Percentiles rank a stretch among this genome's conserved stretches.
These are phyloP conservation scores for Cicer bijugum DNA, from an alignment of 306 rosid genomes.

Conservation along the genomic window DNA sequence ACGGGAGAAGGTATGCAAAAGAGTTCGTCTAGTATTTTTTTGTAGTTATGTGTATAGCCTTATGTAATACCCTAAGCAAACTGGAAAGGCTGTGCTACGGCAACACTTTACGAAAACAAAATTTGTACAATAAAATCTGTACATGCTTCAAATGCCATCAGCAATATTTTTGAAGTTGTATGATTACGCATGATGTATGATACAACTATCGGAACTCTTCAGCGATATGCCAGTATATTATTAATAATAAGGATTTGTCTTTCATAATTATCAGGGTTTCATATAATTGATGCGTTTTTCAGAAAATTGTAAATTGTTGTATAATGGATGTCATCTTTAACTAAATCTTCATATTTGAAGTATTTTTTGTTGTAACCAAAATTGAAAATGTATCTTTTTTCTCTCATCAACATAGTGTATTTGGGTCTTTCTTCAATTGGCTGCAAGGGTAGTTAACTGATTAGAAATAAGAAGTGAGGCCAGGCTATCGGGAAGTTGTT, in stretches of 20 bases:
- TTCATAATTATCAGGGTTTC: slow-evolving; percentile 14
- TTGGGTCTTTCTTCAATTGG: slow-evolving; percentile 15
- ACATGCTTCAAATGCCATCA: slow-evolving; percentile 23
- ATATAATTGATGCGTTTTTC: neutral
- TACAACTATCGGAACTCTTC: slow-evolving; percentile 17
- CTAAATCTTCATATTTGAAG: slow-evolving; percentile 12
- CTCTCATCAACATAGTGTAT: neutral
- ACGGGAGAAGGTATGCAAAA: slow-evolving; percentile 25
- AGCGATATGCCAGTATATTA: neutral
- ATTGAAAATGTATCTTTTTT: slow-evolving; percentile 1
- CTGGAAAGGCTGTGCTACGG: slow-evolving; percentile 23
- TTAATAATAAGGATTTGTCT: slow-evolving; percentile 11
- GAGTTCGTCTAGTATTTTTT: slow-evolving; percentile 22
- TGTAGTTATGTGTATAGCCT: neutral
- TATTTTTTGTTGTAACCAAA: neutral
- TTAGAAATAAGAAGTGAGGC: neutral
- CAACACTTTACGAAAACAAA: slow-evolving; percentile 16
- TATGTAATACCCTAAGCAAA: slow-evolving; percentile 9
- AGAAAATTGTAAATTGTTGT: slow-evolving; percentile 4
- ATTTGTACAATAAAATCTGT: slow-evolving; percentile 18
- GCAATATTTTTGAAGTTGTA: neutral
- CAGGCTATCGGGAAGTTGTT: slow-evolving; percentile 10
- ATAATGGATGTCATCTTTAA: slow-evolving; percentile 8
- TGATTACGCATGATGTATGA: slow-evolving; percentile 23
- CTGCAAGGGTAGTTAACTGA: slow-evolving; percentile 25